Evolutionary conservation across 2,329 filamentous ascomycete species (phyloP).

Genomic region (Colletotrichum euphorbiae): DNA sequence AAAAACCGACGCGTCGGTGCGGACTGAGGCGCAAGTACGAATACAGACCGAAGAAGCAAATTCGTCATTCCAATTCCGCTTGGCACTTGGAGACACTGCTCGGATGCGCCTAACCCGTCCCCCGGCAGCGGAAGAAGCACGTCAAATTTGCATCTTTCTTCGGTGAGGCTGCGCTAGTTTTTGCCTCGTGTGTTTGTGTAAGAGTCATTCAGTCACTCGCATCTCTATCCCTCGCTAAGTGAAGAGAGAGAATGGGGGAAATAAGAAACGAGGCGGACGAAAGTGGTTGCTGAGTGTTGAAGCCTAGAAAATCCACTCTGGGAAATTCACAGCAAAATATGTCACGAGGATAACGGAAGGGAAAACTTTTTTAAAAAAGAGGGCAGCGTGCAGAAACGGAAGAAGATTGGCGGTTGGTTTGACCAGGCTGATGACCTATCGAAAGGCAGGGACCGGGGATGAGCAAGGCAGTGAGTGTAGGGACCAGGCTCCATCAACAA

Average conservation of each 20-base stretch:
- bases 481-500: background rate
- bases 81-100: background rate
- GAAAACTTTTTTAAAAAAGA: too few species aligned
- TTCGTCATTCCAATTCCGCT: conserved; percentile 27
- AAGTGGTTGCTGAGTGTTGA: background rate
- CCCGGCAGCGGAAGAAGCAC: conserved; percentile 9
- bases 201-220: background rate
- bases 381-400: background rate
- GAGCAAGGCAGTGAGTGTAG: conserved; percentile 7
- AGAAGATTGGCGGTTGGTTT: conserved; percentile 16
- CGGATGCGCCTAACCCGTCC: conserved; percentile 3
- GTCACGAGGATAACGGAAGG: background rate
- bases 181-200: conserved; percentile 6
- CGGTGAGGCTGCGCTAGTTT: conserved; percentile 14
- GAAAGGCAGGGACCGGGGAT: conserved; percentile 8
- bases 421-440: conserved; percentile 17
- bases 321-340: background rate
- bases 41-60: conserved; percentile 5
- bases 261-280: conserved; percentile 4
- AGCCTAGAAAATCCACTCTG: background rate
- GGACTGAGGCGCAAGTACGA: background rate
- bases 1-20: background rate
- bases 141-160: conserved; percentile 6
- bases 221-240: background rate
- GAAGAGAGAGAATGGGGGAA: conserved; percentile 7